Evolutionary conservation across 345 rosid species (phyloP), one percentile per base, ranked within the genome.

Genomic region (Hibiscus tridactylites): DNA sequence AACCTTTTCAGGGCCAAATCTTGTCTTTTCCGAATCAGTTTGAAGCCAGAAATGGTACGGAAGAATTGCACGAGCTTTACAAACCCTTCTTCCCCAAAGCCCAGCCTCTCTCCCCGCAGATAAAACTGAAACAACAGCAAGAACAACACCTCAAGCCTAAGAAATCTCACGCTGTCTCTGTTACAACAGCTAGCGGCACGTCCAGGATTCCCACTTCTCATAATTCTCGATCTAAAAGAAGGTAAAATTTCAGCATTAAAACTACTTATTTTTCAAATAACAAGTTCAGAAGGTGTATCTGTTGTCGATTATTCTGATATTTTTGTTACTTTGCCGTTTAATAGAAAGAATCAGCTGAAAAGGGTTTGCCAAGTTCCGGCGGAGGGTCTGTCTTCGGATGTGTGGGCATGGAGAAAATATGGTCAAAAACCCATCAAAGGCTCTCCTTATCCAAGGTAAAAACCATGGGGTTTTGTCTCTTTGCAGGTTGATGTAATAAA

Each of bases 361-460:
- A 95, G 82, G 83, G 89, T 92, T 53, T 89, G 97, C 72, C 97
- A 95, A 68, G 97, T 95, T 28, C 92, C 96, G 58, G 97, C 92
- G 26, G 99, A 90, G 58, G 84, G 86, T 71, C 83, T 95, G n/a
- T 86, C 93, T 81, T 86, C 96, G n/a, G 99, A 92, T 73, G 88
- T 90, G 62, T 95, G 99, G 99, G 97, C 99, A 37, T 95, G 98
- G 98, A 84, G 99, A 29, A 95, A 95, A 83, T 95, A 95, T 74
- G 99, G 98, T 59, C 99, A 95, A 62, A 95, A 95, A 82, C 97
- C 99, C 82, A 95, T 95, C 81, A 95, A 95, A 81, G 99, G 99
- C 61, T 95, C 99, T 24, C 99, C 99, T 28, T 92, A 88, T 82
- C 97, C 99, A 39, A 92, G 97, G 99, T 87, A 71, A 37, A 50